Conservation (phyloP, 1,284 basidiomycete species). For the Vanrija sp. region DNA sequence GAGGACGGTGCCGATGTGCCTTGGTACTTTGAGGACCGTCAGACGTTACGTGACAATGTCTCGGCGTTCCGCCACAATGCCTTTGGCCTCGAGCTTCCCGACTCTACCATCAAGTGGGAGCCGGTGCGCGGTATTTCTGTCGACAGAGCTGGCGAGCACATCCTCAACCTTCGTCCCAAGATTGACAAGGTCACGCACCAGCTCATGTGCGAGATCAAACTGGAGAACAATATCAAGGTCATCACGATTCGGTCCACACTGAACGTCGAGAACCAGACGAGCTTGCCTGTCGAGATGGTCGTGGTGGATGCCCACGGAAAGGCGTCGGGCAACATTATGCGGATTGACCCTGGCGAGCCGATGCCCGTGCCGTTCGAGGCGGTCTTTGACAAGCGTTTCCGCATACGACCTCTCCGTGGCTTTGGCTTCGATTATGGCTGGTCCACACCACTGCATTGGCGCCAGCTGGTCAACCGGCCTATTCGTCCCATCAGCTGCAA, state of each 20-base stretch:
- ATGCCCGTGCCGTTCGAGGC: slow-evolving; percentile 89
- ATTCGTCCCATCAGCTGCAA: slow-evolving; percentile 81
- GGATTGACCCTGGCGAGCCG: slow-evolving; percentile 82
- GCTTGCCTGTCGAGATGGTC: slow-evolving; percentile 90
- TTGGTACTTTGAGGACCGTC: slow-evolving; percentile 98
- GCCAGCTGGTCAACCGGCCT: slow-evolving; percentile 76
- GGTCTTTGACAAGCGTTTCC: slow-evolving; percentile 76
- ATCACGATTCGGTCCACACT: slow-evolving; percentile 94
- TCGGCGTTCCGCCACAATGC: slow-evolving; percentile 73
- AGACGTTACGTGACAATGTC: slow-evolving; percentile 86
- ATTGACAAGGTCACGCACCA: slow-evolving; percentile 72
- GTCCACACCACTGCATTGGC: slow-evolving; percentile 85
- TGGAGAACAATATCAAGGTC: slow-evolving; percentile 91
- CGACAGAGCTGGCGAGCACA: slow-evolving; percentile 88
- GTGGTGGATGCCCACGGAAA: slow-evolving; percentile 82
- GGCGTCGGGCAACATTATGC: slow-evolving; percentile 74
- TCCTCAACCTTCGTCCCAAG: slow-evolving; percentile 79
- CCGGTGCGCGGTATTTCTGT: slow-evolving; percentile 84
- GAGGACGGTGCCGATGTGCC: slow-evolving; percentile 74
- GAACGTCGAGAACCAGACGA: slow-evolving; percentile 84
- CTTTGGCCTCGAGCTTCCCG: slow-evolving; percentile 77
- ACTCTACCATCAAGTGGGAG: slow-evolving; percentile 75
- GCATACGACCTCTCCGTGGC: slow-evolving; percentile 90
- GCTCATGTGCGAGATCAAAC: slow-evolving; percentile 82
- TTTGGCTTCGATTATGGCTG: slow-evolving; percentile 64